These are phyloP conservation scores for Aspergillus taichungensis DNA, from an alignment of 495 filamentous ascomycete genomes.

Conservation along the genomic window DNA sequence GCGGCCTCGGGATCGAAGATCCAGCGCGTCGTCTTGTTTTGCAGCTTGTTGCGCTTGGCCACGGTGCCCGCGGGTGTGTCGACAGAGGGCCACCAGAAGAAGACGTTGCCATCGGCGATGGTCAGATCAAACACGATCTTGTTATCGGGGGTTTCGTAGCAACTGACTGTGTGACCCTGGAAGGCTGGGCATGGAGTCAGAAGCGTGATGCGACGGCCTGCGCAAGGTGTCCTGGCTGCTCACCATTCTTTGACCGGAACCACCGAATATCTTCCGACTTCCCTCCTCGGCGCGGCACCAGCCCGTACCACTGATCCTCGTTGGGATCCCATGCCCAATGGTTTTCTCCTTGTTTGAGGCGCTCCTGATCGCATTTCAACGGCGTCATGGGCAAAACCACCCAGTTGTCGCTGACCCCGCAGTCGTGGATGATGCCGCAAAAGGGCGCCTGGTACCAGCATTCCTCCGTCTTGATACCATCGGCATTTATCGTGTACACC, in stretches of 20 bases:
- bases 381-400: conserved; percentile 42
- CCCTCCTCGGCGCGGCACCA: conserved; percentile 39
- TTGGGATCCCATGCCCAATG: conserved; percentile 48
- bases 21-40: conserved; percentile 20
- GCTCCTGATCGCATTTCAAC: conserved; percentile 37
- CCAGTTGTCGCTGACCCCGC: conserved; percentile 40
- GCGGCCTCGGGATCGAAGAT: conserved; percentile 2
- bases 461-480: conserved; percentile 38
- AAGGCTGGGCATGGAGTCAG: conserved; percentile 33
- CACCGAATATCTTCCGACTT: conserved; percentile 40
- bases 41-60: conserved; percentile 11
- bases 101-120: conserved; percentile 46
- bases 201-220: conserved; percentile 15
- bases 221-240: not conserved
- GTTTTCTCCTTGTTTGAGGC: conserved; percentile 42
- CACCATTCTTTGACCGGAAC: conserved; percentile 2
- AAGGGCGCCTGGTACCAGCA: conserved; percentile 43
- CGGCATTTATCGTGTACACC: conserved; percentile 34
- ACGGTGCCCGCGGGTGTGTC: conserved; percentile 18
- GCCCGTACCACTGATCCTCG: conserved; percentile 40
- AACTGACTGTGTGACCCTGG: conserved; percentile 41
- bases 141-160: conserved; percentile 41
- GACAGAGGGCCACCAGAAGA: conserved; percentile 41
- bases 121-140: conserved; percentile 45
- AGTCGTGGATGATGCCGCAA: conserved; percentile 48